A percentile compares a stretch with the other conserved stretches of the same genome.
Conservation (phyloP, 768 basidiomycete genomes). For the Boletus reticulatus region DNA sequence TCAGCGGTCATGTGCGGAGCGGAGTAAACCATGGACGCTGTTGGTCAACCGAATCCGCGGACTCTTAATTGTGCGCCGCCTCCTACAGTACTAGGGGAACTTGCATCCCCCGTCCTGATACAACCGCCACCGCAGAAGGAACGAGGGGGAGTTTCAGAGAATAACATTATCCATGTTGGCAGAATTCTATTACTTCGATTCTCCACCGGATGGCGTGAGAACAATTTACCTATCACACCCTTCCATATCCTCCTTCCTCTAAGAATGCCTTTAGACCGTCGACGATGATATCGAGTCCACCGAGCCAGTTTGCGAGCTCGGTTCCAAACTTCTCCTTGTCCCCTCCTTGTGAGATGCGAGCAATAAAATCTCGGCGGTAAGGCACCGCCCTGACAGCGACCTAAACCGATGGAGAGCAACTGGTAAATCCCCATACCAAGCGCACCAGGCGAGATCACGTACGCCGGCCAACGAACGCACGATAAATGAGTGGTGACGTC, state of each 20-base stretch:
- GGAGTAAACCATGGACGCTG: constrained; percentile 5
- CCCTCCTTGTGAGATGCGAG: constrained; percentile 59
- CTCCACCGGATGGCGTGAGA: constrained; percentile 13
- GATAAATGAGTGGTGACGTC: constrained; percentile 64
- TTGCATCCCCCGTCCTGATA: neutral
- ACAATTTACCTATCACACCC: constrained; percentile 35
- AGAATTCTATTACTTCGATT: constrained; percentile 23
- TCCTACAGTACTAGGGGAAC: constrained; percentile 5
- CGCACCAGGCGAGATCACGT: constrained; percentile 16
- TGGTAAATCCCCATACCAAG: neutral
- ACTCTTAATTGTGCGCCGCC: constrained; percentile 10
- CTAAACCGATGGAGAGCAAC: constrained; percentile 26
- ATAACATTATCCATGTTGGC: constrained; percentile 8
- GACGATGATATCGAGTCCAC: constrained; percentile 56
- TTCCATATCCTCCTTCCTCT: constrained; percentile 56
- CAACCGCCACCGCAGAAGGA: neutral
- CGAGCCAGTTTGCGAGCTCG: constrained; percentile 62
- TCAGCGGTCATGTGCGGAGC: neutral
- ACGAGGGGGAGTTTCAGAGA: constrained; percentile 4
- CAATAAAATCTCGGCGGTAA: constrained; percentile 60
- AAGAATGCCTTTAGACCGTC: constrained; percentile 52
- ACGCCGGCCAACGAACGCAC: constrained; percentile 49
- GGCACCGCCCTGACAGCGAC: constrained; percentile 64
- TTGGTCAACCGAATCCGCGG: constrained; percentile 16
- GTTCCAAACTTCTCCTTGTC: constrained; percentile 56